Evolutionary conservation across 2,329 filamentous ascomycete genomes (phyloP).

Genomic region (Fusarium sp.): DNA sequence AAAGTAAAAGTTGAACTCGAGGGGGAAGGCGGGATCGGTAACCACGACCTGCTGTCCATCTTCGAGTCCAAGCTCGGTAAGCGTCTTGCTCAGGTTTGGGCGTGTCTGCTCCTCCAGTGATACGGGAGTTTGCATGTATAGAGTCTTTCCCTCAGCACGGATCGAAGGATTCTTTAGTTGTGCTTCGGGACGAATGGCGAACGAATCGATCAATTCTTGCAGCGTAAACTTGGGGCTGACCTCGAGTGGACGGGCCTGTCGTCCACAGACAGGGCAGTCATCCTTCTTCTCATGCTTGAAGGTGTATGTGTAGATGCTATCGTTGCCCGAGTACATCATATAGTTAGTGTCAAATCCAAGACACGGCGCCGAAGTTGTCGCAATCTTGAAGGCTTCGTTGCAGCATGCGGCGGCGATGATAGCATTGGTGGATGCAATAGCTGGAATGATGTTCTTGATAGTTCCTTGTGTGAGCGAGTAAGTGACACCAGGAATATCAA

Average conservation of each 20-base stretch:
- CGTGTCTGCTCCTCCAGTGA: conserved; percentile 87
- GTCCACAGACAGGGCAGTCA: conserved; percentile 95
- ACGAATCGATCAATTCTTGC: conserved; percentile 84
- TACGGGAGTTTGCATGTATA: conserved; percentile 90
- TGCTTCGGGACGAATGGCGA: conserved; percentile 86
- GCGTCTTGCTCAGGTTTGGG: conserved; percentile 82
- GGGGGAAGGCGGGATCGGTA: conserved; percentile 88
- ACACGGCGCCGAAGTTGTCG: conserved; percentile 83
- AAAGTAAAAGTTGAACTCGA: conserved; percentile 72
- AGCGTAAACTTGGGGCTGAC: conserved; percentile 80
- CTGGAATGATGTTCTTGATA: conserved; percentile 99
- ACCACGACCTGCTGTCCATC: conserved; percentile 92
- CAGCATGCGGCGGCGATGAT: conserved; percentile 96
- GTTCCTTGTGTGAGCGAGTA: conserved; percentile 97
- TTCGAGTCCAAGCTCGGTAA: conserved; percentile 78
- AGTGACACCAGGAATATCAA: conserved; percentile 91
- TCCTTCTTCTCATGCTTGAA: conserved; percentile 95
- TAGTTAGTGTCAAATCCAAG: conserved; percentile 88
- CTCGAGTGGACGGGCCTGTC: conserved; percentile 79
- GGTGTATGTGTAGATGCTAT: conserved; percentile 96
- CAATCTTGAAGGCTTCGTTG: conserved; percentile 96
- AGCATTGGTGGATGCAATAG: conserved; percentile 97
- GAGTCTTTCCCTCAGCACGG: conserved; percentile 80
- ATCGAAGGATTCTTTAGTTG: conserved; percentile 96
- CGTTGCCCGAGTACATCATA: conserved; percentile 99